phyloP scores from a whole-genome alignment of 805 yeast species.

The Wickerhamomyces tratensis region DNA sequence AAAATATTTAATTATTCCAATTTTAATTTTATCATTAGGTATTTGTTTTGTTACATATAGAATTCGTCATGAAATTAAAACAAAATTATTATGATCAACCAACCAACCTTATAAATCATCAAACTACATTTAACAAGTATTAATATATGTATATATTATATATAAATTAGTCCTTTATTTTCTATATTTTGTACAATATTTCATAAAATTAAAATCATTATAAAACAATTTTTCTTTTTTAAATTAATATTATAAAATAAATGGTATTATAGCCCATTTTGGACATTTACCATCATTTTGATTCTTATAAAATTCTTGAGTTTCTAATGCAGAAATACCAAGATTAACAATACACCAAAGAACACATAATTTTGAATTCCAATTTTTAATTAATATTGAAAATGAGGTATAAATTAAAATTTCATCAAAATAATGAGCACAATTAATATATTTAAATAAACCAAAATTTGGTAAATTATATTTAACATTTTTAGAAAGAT shows the following conservation, averaged over 20 bases:
- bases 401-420: constrained; percentile 39
- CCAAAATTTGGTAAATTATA: constrained; percentile 43
- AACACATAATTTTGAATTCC: constrained; percentile 10
- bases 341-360: constrained; percentile 34
- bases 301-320: constrained; percentile 34
- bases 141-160: too few relatives aligned
- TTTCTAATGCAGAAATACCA: constrained; percentile 45
- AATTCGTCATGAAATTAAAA: constrained; percentile 51
- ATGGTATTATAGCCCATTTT: constrained; percentile 29
- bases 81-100: constrained; percentile 37
- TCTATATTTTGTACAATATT: too few relatives aligned
- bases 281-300: constrained; percentile 12
- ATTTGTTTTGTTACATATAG: constrained; percentile 39
- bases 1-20: constrained; percentile 17
- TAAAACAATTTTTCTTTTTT: not conserved
- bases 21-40: constrained; percentile 18
- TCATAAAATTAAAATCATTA: too few relatives aligned
- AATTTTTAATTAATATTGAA: constrained; percentile 9
- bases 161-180: too few relatives aligned
- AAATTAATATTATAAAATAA: constrained; percentile 14
- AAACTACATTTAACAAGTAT: too few relatives aligned
- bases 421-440: constrained; percentile 70
- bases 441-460: constrained; percentile 38
- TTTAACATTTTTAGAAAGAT: constrained; percentile 14
- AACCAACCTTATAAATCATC: not conserved